Base-by-base conservation (phyloP, 257 asterid species). In the Capsicum baccatum region DNA sequence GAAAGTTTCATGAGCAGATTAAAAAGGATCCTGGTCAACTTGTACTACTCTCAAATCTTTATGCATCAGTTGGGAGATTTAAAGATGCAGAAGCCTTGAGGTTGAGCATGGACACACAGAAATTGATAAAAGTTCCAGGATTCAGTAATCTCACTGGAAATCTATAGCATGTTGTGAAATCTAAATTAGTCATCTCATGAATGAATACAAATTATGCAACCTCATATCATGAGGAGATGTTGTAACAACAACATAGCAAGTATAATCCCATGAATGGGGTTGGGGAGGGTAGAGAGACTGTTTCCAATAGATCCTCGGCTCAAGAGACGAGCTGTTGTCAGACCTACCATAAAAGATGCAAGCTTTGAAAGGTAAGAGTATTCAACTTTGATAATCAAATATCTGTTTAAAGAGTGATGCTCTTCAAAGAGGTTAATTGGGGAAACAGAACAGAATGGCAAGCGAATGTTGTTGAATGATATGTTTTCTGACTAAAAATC, bases 41-140 rank as follows among this genome's bases (percentile, higher is more conserved):
- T 62, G 74, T 86, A 9, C 80, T 86, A 21, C 84, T 86, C 54
- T 79, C 88, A 35, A 67, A 86, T 79, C 83, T 86, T 66, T 86
- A 76, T 64, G 83, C 85, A 54, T 58, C 82, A 39, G 86, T 85
- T n/a, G 85, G 88, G 66, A 82, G 88, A 58, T 85, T 82, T 26
- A 17, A 76, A 13, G 88, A 82, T 82, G 88, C 83, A 50, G 85
- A 85, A 70, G 79, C 83, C 35, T 44, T 85, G 66, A 81, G 87
- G 73, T 76, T 8, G 81, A 63, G 79, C 81, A 76, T 85, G 85
- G 85, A 26, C n/a, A 44, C 80, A 2, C 26, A 48, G 79, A 83
- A 70, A 63, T 56, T 42, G 83, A 82, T 62, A 33, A 82, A 85
- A 67, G 79, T 44, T 17, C 83, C 83, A 21, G 88, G 85, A 59